These are phyloP conservation scores for Solanum bulbocastanum DNA, from an alignment of 257 asterid species.

Conservation along the genomic window DNA sequence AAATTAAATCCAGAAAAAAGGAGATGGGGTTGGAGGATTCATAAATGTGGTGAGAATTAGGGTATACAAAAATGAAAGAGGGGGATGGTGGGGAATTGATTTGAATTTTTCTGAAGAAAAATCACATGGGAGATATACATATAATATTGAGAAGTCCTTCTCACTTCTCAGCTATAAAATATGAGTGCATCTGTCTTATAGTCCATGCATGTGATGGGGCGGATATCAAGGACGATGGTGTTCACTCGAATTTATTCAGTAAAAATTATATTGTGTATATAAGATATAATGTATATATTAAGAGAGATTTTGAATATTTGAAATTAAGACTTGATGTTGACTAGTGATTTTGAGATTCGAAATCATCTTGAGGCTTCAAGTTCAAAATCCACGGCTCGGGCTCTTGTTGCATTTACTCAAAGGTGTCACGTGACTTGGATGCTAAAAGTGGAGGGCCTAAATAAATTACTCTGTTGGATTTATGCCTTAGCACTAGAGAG, in stretches of 20 bases:
- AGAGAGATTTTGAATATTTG: neutral
- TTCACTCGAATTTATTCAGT: neutral
- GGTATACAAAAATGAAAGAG: neutral
- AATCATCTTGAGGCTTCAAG: neutral
- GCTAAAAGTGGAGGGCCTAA: slow-evolving; percentile 12
- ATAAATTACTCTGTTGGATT: neutral
- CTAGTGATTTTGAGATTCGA: neutral
- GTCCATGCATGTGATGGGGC: neutral
- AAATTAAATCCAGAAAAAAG: neutral
- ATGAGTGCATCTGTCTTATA: neutral
- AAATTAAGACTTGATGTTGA: neutral
- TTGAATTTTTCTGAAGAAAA: neutral
- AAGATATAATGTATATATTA: neutral
- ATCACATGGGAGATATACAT: neutral
- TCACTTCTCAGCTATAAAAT: neutral
- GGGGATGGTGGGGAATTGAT: neutral
- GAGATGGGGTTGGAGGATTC: neutral
- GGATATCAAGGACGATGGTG: neutral
- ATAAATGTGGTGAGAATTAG: neutral
- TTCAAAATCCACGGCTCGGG: neutral
- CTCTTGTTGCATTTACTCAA: neutral
- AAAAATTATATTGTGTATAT: neutral
- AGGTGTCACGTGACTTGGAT: slow-evolving; percentile 27
- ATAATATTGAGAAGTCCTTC: neutral
- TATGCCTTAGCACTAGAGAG: neutral